Base-by-base conservation (phyloP, 305 asterid species). In the Galium porrigens region DNA sequence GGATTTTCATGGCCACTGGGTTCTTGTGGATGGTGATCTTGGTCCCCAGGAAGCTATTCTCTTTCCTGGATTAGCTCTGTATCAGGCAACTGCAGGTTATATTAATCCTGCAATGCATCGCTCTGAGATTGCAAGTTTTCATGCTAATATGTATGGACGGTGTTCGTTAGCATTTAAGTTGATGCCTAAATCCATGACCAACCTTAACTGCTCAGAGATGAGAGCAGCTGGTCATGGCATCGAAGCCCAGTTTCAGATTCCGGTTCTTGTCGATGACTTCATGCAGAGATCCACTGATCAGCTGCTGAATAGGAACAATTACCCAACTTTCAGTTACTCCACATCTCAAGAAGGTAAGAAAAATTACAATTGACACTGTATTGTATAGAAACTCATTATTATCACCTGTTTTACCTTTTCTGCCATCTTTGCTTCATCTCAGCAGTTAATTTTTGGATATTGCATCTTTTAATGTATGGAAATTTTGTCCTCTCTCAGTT, bases 201-300 rank as follows among this genome's bases (percentile, higher is more conserved):
- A 85, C 76, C 85, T 92, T 67, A 84, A 77, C 70, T 92, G 96
- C 76, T 73, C 95, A 30, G 99, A 92, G 84, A 92, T 92, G 99
- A 77, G 87, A 73, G 97, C 95, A 63, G 97, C 97, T 77, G 99
- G 99, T 68, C 95, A 92, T 66, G 97, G 94, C 58, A 86, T 92
- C 68, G 97, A 92, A 70, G 95, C 92, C 72, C 95, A 87, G 58
- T 92, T 92, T 77, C 96, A 85, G 83, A 83, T 89, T 76, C 97
- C 95, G 4, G 82, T 92, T 33, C 84, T 94, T 22, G 99, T 92
- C 67, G 97, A 92, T 67, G 99, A 89, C 69, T 89, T 92, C 82
- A 92, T 92, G 96, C 99, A 83, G 76, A 80, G 94, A 83, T 82
- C 97, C 44, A 78, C 92, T 0, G 96, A 92, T 79, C 96, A 92